Conservation (phyloP, 768 basidiomycete species). For the Scleroderma citrinum region DNA sequence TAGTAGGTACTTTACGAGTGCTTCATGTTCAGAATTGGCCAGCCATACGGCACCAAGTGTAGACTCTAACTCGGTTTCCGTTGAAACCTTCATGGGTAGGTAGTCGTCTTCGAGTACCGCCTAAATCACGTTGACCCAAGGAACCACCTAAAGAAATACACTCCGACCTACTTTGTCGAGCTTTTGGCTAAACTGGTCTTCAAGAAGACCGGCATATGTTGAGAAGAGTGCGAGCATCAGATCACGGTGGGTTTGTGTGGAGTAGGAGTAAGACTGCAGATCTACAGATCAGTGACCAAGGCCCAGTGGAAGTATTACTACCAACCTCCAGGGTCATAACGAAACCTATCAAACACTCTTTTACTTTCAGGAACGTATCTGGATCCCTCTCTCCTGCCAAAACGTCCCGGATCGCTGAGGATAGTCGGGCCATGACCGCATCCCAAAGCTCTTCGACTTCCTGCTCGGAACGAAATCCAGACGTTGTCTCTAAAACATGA, state of each 20-base stretch:
- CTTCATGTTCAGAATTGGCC: conserved; percentile 54
- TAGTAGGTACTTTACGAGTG: conserved; percentile 44
- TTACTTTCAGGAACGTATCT: conserved; percentile 74
- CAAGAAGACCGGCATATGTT: conserved; percentile 77
- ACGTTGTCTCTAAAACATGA: conserved; percentile 84
- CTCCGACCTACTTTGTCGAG: conserved; percentile 65
- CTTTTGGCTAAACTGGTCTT: conserved; percentile 71
- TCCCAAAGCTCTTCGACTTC: conserved; percentile 98
- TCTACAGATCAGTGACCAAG: conserved; percentile 5
- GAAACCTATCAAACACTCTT: conserved; percentile 79
- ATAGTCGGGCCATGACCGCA: conserved; percentile 67
- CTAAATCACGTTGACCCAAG: conserved; percentile 33
- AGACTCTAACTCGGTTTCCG: conserved; percentile 54
- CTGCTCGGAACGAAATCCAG: conserved; percentile 80
- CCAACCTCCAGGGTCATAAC: conserved; percentile 88
- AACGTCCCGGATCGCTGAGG: conserved; percentile 65
- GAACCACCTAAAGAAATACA: neutral
- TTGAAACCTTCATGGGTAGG: conserved; percentile 74
- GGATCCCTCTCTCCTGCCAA: conserved; percentile 71
- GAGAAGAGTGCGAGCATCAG: conserved; percentile 88
- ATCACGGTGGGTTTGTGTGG: conserved; percentile 73
- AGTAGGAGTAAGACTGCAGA: conserved; percentile 76
- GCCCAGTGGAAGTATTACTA: neutral
- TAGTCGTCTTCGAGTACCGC: conserved; percentile 84
- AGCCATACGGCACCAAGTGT: conserved; percentile 86